Base-by-base conservation (phyloP, 768 basidiomycete genomes). In the Pisolithus albus region DNA sequence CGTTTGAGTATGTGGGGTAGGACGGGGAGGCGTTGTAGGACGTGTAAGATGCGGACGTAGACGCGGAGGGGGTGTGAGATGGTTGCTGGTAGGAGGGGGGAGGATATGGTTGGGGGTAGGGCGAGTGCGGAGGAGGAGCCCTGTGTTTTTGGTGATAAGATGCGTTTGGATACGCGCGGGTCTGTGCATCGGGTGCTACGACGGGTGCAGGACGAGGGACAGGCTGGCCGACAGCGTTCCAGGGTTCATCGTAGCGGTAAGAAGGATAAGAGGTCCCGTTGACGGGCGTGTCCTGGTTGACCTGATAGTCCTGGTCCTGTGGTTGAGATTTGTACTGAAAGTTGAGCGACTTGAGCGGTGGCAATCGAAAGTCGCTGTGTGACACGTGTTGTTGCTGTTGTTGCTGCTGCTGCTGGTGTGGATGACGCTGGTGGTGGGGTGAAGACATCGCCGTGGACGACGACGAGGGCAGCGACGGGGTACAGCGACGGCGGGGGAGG, bases 291-390 rank as follows among this genome's bases (percentile, higher is more conserved):
- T 52, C 61, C 64, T 19, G 46, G 8, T 42, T 34, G 34, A 34
- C 11, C 34, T 34, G 34, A 5, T 34, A 34, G 1, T 34, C 34
- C 34, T 34, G 34, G 47, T 64, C 57, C 13, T 59, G 63, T 50
- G 68, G 56, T 30, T 68, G 66, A 21, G 72, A 56, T 47, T 59
- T 63, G 49, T 76, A 79, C 50, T 64, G 63, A 56, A 88, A 86
- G 64, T 85, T 83, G 63, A 88, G 75, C 62, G 85, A 83, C 70
- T 80, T 86, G 64, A 88, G 75, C 18, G 84, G 84, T 0, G 86
- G 86, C 5, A 86, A 76, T 37, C 83, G 82, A 59, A 81, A 67
- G 52, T 75, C 70, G 52, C 68, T 74, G 61, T 75, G 46, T 23
- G 67, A 68, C 49, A 71, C 65, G 56, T 26, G 26, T 7, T 26